Evolutionary conservation across 164 flowering plant genomes (phyloP).

Genomic region (Nelumbo lutea): DNA sequence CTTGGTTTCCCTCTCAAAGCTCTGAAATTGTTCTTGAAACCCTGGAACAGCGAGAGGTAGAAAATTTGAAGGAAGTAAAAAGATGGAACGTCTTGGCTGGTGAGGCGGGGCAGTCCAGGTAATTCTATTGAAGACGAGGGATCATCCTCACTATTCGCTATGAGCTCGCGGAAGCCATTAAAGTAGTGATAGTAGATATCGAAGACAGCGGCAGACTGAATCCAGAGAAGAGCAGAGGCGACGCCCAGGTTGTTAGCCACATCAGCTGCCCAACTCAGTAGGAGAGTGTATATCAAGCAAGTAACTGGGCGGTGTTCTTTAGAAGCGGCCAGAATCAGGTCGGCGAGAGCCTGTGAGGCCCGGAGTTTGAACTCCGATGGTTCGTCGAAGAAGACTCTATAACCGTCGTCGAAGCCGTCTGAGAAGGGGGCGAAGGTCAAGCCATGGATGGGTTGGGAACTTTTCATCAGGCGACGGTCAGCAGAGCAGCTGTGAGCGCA

Average conservation of each 20-base stretch:
- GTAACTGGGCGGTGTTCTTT: slow-evolving; percentile 12
- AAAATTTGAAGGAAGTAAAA: slow-evolving; percentile 4
- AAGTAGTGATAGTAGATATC: slow-evolving; percentile 13
- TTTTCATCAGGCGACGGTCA: slow-evolving; percentile 1
- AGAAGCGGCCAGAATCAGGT: background rate
- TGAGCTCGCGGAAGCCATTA: slow-evolving; percentile 7
- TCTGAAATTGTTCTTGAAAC: slow-evolving; percentile 13
- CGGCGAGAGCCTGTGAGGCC: slow-evolving; percentile 9
- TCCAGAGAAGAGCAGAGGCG: slow-evolving; percentile 16
- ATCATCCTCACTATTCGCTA: background rate
- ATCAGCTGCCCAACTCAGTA: slow-evolving; percentile 18
- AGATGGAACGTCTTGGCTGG: slow-evolving; percentile 11
- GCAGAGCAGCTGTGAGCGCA: slow-evolving; percentile 18
- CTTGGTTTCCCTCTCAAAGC: background rate
- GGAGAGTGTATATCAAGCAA: slow-evolving; percentile 10
- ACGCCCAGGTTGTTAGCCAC: slow-evolving; percentile 14
- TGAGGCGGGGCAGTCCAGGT: slow-evolving; percentile 16
- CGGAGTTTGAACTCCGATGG: background rate
- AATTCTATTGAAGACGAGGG: slow-evolving; percentile 7
- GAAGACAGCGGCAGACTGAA: slow-evolving; percentile 18
- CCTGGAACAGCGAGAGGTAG: background rate
- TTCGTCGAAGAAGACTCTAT: background rate
- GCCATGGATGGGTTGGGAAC: background rate
- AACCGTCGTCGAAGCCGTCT: slow-evolving; percentile 17
- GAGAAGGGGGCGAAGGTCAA: slow-evolving; percentile 18